These are phyloP conservation scores for Yueomyces sp. DNA, from an alignment of 805 yeast genomes.

Conservation along the genomic window DNA sequence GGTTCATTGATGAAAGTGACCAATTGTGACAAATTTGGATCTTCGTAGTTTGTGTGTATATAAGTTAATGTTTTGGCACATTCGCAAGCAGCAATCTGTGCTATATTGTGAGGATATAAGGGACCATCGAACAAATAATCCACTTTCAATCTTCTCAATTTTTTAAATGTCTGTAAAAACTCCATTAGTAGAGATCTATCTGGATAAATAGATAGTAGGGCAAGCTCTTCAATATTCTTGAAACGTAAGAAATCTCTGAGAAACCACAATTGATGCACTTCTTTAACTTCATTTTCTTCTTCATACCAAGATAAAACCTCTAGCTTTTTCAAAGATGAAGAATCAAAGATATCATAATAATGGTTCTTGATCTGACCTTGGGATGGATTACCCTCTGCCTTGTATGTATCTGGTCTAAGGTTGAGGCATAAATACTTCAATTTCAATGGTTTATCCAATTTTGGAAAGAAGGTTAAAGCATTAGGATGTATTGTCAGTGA, in stretches of 20 bases:
- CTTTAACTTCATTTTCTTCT: conserved; percentile 3
- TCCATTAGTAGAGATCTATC: conserved; percentile 4
- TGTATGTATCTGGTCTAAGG: conserved; percentile 17
- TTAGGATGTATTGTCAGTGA: conserved; percentile 16
- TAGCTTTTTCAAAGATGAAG: conserved; percentile 15
- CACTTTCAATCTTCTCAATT: conserved; percentile 21
- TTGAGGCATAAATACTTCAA: conserved; percentile 15
- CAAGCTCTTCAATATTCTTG: conserved; percentile 18
- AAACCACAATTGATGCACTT: conserved; percentile 14
- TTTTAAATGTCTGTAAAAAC: conserved; percentile 11
- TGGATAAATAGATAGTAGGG: conserved; percentile 22
- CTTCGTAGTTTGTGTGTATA: conserved; percentile 22
- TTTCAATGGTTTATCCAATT: conserved; percentile 9
- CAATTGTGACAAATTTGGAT: conserved; percentile 3
- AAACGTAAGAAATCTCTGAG: conserved; percentile 21
- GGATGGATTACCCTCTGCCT: conserved; percentile 2
- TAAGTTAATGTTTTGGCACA: conserved; percentile 18
- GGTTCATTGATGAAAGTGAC: conserved; percentile 9
- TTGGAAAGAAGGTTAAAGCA: conserved; percentile 13
- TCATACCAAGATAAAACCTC: conserved; percentile 29
- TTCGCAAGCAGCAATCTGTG: conserved; percentile 11
- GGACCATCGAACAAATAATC: conserved; percentile 22
- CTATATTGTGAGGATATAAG: conserved; percentile 9
- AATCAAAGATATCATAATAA: conserved; percentile 23
- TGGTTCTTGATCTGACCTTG: conserved; percentile 2